Evolutionary conservation across 2,329 filamentous ascomycete species (phyloP).

Genomic region (Leptographium lundbergii): DNA sequence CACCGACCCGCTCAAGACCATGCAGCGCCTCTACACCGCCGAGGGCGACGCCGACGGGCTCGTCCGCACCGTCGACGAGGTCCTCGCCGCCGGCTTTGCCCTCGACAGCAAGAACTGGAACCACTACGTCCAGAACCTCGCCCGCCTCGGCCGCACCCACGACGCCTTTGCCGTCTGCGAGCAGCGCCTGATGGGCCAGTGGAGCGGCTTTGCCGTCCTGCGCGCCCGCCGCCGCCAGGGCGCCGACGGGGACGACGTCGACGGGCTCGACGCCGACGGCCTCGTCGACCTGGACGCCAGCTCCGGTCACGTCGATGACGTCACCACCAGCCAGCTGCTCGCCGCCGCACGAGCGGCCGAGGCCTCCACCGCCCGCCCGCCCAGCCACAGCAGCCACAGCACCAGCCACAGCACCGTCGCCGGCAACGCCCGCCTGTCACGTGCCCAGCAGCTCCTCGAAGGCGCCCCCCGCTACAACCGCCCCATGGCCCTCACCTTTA

Average conservation of each 20-base stretch:
- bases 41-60: slow-evolving; percentile 34
- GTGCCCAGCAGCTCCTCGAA: slow-evolving; percentile 22
- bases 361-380: background rate
- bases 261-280: background rate
- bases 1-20: slow-evolving; percentile 32
- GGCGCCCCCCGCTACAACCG: slow-evolving; percentile 24
- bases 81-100: slow-evolving; percentile 55
- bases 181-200: slow-evolving; percentile 61
- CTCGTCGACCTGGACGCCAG: no score
- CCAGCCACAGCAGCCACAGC: background rate
- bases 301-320: no score
- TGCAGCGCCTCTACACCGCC: slow-evolving; percentile 32
- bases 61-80: slow-evolving; percentile 31
- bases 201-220: slow-evolving; percentile 54
- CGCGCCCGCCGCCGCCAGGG: slow-evolving; percentile 12
- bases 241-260: no score
- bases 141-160: slow-evolving; percentile 41
- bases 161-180: slow-evolving; percentile 68
- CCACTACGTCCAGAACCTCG: slow-evolving; percentile 56
- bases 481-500: slow-evolving; percentile 32
- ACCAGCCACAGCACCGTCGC: background rate
- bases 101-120: slow-evolving; percentile 76
- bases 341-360: background rate
- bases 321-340: background rate
- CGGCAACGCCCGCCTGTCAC: slow-evolving; percentile 1